Base-by-base conservation (phyloP, 2,329 filamentous ascomycete genomes). In the Colletotrichum destructivum region DNA sequence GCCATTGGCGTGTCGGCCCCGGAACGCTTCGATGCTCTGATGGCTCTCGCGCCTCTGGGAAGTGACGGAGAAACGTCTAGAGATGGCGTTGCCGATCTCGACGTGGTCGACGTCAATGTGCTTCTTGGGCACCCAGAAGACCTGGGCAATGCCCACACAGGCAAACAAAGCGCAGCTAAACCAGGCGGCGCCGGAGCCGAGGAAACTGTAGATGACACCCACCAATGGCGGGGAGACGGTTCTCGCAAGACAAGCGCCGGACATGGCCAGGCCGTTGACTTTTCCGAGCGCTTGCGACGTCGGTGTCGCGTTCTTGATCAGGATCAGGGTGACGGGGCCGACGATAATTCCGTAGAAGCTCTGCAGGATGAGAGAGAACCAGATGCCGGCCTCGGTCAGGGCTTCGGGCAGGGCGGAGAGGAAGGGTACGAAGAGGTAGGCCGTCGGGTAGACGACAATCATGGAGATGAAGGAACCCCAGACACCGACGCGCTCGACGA, bases 191-290 rank as follows among this genome's bases (percentile, higher is more conserved):
- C 81, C 82, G 6, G 82, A 84, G 8, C 83, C 87, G 5, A 91
- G 91, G 3, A 89, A 77, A 18, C 89, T 89, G 75, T 94, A 94
- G 5, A 94, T 84, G 42, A 90, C 85, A 2, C 92, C 92, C 2
- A 90, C 90, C 38, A 94, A 81, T 0, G 92, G 92, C 26, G 91
- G 92, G 1, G 91, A 91, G 49, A 94, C 78, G 0, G 91, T 93
- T n/a, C 92, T 87, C 70, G 90, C 91, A 5, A 90, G 88, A 23
- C 92, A 93, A n/a, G 91, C 92, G 2, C 89, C 91, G 3, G 90
- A 92, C 72, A 93, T 93, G 59, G 92, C 91, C 11, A 94, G 82
- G 0, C 92, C 92, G 74, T 94, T 94, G 79, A 94, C 92, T 75
- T 89, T 91, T 1, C 92, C 92, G 18, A 94, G 84, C 6, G 89